These are phyloP conservation scores for Austroboletus eburneus DNA, from an alignment of 768 basidiomycete species.

Conservation along the genomic window DNA sequence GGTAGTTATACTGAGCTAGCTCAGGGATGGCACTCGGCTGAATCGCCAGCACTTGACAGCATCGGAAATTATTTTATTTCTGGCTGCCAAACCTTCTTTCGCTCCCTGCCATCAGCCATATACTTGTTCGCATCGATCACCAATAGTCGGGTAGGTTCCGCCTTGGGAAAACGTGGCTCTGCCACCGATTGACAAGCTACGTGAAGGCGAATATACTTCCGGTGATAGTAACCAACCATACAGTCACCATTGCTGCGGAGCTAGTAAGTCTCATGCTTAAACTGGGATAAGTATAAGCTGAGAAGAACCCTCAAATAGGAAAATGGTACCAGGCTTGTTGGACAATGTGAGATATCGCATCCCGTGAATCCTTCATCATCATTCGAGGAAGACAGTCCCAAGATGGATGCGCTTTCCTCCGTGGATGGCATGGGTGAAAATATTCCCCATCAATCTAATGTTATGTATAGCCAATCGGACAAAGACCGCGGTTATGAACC, in stretches of 20 bases:
- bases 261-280: slow-evolving; percentile 51
- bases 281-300: slow-evolving; percentile 42
- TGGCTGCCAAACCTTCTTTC: slow-evolving; percentile 85
- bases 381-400: slow-evolving; percentile 24
- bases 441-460: slow-evolving; percentile 49
- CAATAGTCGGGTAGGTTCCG: slow-evolving; percentile 53
- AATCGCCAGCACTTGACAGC: slow-evolving; percentile 32
- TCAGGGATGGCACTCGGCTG: not conserved
- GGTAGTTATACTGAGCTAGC: slow-evolving; percentile 35
- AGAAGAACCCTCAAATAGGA: slow-evolving; percentile 40
- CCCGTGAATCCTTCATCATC: slow-evolving; percentile 45
- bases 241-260: slow-evolving; percentile 92
- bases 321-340: slow-evolving; percentile 73
- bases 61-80: slow-evolving; percentile 91
- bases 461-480: slow-evolving; percentile 55
- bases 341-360: slow-evolving; percentile 93
- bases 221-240: slow-evolving; percentile 89
- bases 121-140: slow-evolving; percentile 93
- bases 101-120: slow-evolving; percentile 89
- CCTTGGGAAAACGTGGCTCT: slow-evolving; percentile 9
- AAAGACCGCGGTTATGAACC: slow-evolving; percentile 51
- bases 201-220: slow-evolving; percentile 76
- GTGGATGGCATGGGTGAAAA: slow-evolving; percentile 52
- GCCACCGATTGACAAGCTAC: slow-evolving; percentile 12
- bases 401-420: slow-evolving; percentile 42